These are phyloP conservation scores for Moesziomyces antarcticus DNA, from an alignment of 1,284 basidiomycete species.

Conservation along the genomic window DNA sequence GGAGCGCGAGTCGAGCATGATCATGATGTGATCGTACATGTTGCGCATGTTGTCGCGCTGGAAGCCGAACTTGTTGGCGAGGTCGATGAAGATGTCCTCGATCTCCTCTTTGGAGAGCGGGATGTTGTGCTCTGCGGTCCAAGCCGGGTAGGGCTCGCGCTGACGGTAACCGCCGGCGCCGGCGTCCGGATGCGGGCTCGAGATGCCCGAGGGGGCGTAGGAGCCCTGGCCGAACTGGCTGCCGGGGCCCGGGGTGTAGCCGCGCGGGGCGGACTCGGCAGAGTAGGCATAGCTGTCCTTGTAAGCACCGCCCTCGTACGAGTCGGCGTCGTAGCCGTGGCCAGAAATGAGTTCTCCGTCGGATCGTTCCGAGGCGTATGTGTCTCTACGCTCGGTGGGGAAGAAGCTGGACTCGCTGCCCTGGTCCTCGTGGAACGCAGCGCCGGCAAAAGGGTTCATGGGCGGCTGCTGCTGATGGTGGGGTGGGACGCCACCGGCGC, in stretches of 20 bases:
- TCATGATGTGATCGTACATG: conserved; percentile 97
- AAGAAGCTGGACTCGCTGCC: conserved; percentile 56
- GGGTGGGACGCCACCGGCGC: conserved; percentile 36
- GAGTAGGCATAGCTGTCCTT: conserved; percentile 55
- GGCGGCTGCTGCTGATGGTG: conserved; percentile 47
- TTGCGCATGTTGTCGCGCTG: conserved; percentile 80
- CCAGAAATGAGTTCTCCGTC: conserved; percentile 60
- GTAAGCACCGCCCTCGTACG: conserved; percentile 58
- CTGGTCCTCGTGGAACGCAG: conserved; percentile 55
- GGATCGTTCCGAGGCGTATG: conserved; percentile 60
- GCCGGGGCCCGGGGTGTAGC: conserved; percentile 50
- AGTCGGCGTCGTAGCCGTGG: conserved; percentile 60
- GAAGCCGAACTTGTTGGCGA: conserved; percentile 99
- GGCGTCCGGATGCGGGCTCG: conserved; percentile 52
- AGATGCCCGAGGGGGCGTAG: conserved; percentile 61
- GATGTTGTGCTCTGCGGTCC: conserved; percentile 90
- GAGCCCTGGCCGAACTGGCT: conserved; percentile 49
- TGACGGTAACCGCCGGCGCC: conserved; percentile 58
- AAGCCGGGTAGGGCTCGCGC: conserved; percentile 86
- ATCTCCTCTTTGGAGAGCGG: conserved; percentile 98
- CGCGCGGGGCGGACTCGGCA: conserved; percentile 50
- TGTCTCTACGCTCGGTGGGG: conserved; percentile 58
- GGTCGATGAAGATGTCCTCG: conserved; percentile 96
- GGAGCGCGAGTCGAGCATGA: conserved; percentile 80
- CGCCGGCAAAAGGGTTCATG: conserved; percentile 54